Base-by-base conservation (phyloP, 495 filamentous ascomycete species). In the Tuber brumale region DNA sequence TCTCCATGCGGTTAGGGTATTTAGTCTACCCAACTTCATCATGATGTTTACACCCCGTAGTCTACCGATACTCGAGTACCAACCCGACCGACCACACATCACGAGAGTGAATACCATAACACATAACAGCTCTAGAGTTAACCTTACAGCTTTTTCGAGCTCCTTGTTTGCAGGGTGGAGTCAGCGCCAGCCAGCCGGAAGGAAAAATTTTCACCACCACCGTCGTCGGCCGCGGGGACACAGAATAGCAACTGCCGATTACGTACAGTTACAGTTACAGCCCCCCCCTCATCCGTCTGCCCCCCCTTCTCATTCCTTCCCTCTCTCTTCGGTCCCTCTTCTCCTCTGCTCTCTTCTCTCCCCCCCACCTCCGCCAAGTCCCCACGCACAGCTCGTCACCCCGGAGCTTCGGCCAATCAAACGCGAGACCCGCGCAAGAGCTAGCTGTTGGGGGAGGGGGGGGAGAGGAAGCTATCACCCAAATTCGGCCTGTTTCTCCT, bases 401-500 rank as follows among this genome's bases (percentile, higher is more conserved):
- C 78, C 72, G 70, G 72, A 80, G 78, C 78, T 80, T 80, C 76
- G 57, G 71, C 78, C 78, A 80, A 80, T 80, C 78, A 76, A 35
- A 42, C 35, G 46, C 27, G 42, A 71, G 73, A 66, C 73, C 72
- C 70, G 45, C 61, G 39, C 73, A 75, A 80, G 78, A 80, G 78
- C 78, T 80, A 80, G 78, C 78, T 80, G 70, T 76, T 69, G 78
- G 76, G 46, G 76, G 78, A 8, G 57, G 51, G n/a, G 21, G 45
- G 19, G 19, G 48, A n/a, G 46, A 57, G 48, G 73, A 80, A 80
- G 78, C 78, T 80, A 80, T 80, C 78, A 31, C 70, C 78, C 73
- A 79, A 71, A 79, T 79, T 80, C 76, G 78, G 78, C 77, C 73
- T 79, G 76, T 79, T 76, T 79, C 77, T 75, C 73, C 76, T 79